Percentiles rank a stretch among this genome's conserved stretches.
Conservation (phyloP, 805 yeast genomes). For the Yarrowia divulgata region DNA sequence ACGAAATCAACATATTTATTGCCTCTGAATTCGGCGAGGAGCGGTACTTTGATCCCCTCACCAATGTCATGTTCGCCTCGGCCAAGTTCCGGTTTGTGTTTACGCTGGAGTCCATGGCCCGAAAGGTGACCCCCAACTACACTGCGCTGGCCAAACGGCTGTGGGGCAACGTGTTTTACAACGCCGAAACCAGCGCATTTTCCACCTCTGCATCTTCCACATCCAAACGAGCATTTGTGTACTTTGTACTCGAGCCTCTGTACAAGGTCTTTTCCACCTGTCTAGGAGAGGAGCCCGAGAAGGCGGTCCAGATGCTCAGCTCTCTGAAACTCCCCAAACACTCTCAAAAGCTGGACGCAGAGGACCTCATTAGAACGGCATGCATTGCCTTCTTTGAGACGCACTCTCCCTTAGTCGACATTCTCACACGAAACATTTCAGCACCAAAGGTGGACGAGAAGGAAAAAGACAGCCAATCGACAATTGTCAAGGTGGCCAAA, state of each 20-base stretch:
- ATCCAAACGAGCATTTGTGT: constrained; percentile 58
- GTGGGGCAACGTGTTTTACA: constrained; percentile 80
- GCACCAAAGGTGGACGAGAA: constrained; percentile 15
- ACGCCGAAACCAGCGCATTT: constrained; percentile 57
- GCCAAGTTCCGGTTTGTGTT: constrained; percentile 68
- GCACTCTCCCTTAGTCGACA: constrained; percentile 62
- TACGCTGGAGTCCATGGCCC: constrained; percentile 69
- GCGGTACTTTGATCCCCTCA: constrained; percentile 59
- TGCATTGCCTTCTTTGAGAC: constrained; percentile 62
- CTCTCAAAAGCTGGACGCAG: constrained; percentile 59
- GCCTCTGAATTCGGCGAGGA: constrained; percentile 16
- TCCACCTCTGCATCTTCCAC: constrained; percentile 47
- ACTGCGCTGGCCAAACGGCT: constrained; percentile 60
- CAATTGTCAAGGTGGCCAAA: constrained; percentile 65
- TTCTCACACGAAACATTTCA: constrained; percentile 48
- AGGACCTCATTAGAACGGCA: constrained; percentile 62
- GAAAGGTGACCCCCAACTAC: constrained; percentile 48
- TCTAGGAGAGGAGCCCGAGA: constrained; percentile 54
- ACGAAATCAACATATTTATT: constrained; percentile 68
- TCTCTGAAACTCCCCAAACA: constrained; percentile 51
- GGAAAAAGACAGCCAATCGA: constrained; percentile 50
- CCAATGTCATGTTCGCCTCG: constrained; percentile 80
- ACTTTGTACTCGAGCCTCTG: constrained; percentile 62
- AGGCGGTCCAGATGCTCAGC: constrained; percentile 48
- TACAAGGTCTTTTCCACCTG: constrained; percentile 29